Base-by-base conservation (phyloP, 352 stramenopile species). In the Phytophthora melonis region DNA sequence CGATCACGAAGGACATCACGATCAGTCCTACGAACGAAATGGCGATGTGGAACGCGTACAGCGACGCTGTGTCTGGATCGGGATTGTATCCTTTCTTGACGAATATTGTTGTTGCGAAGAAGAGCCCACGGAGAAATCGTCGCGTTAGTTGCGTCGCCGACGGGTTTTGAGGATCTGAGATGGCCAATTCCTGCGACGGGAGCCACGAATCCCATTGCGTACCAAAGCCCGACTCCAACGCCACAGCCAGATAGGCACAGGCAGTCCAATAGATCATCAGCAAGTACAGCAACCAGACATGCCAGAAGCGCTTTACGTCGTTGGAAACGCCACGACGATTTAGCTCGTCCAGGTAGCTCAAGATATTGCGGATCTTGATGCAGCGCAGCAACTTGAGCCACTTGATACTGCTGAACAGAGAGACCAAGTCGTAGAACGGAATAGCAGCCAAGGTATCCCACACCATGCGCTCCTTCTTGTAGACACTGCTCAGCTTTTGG, bases 241-340 rank as follows among this genome's bases (percentile, higher is more conserved):
- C 65, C 8, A 88, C 65, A 3, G 68, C 62, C 23, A 90, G 65
- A 45, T 84, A 92, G 1, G 78, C 63, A 34, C 84, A 92, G 1
- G 75, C 78, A 18, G 64, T 55, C 80, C 82, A 92, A 47, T 87
- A 90, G 41, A 90, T 89, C 10, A 64, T 66, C 14, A 89, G 39
- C 18, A 79, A 41, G 19, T 92, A 91, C 8, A 91, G 52, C 32
- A 84, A 18, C 59, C 73, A 81, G 16, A 90, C 75, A 18, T 71
- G 72, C 45, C 69, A 74, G 52, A 89, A 80, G 11, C 80, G 77
- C 52, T 83, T 80, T 23, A 72, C 23, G 59, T 91, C 80, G 53
- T 80, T 80, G n/a, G 71, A 67, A 4, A 88, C 68, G 41, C 74
- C 86, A 21, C 77, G 74, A 1, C 84, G 76, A 45, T 87, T 83